Base-by-base conservation (phyloP, 192 early-diverging fungal genomes). In the Gaertneriomyces semiglobifer region DNA sequence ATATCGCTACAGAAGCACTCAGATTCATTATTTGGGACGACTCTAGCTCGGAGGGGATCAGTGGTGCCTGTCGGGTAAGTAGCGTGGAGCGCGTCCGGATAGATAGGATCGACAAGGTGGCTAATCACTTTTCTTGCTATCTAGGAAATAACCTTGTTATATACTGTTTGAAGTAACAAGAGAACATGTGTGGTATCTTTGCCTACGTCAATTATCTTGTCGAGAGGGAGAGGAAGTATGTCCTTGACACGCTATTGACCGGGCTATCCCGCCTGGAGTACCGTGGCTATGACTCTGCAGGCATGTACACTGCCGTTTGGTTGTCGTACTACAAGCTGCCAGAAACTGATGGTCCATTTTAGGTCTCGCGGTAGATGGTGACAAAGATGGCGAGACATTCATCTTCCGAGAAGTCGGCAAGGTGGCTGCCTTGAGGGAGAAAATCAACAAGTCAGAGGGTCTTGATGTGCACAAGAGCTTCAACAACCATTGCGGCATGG, bases 381-480 rank as follows among this genome's bases (percentile, higher is more conserved):
- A 78, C 91, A 48, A 91, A 50, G 93, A 95, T 44, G 69, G 48
- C 5, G 74, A 79, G 45, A 53, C 71, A 0, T 66, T 78, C 57
- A 60, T 85, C 59, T 79, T 71, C 70, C 77, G 76, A 45, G 66
- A 81, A 59, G 81, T 86, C 41, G 79, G 81, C 48, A 85, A 85
- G 67, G 83, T 86, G 18, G 71, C 57, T 16, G 79, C 77, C 40
- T 73, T 86, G 44, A 63, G 72, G 16, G 62, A 71, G 25, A 84
- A 83, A 63, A 83, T 86, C 58, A 70, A 79, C 12, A 53, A 58
- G 46, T 58, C 76, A 52, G 69, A 77, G 50, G 68, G 66, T 39
- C 62, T 92, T 61, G 85, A 94, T 73, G 86, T 87, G 77, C 72
- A 69, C 40, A 73, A 70, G 58, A 71, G 63, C 14, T 86, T 84